A percentile compares a stretch with the other conserved stretches of the same genome.
phyloP scores from a whole-genome alignment of 345 rosid genomes.

The Corchorus capsularis region DNA sequence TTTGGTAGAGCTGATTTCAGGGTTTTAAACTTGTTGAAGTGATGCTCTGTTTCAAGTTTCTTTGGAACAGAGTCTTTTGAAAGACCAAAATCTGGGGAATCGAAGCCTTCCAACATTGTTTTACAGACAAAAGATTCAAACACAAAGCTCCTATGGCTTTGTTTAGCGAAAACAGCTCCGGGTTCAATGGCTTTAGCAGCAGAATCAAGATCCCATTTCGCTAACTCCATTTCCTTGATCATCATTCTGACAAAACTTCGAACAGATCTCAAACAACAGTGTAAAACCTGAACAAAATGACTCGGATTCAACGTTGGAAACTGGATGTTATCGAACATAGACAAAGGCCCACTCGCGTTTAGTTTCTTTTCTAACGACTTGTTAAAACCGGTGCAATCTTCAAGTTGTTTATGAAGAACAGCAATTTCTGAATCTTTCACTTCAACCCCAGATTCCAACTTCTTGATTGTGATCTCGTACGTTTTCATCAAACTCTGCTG shows the following conservation, averaged over 20 bases:
- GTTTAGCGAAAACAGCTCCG: conserved; percentile 38
- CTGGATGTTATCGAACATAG: conserved; percentile 52
- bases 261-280: conserved; percentile 57
- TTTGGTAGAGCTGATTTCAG: conserved; percentile 49
- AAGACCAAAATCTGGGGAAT: conserved; percentile 40
- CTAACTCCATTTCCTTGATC: conserved; percentile 78
- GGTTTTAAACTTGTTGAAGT: conserved; percentile 50
- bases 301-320: conserved; percentile 41
- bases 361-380: conserved; percentile 63
- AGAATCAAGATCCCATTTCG: conserved; percentile 78
- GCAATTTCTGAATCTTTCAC: conserved; percentile 44
- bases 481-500: conserved; percentile 93
- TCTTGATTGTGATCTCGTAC: conserved; percentile 76
- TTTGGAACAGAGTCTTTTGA: conserved; percentile 20
- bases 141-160: conserved; percentile 56
- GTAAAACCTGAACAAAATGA: conserved; percentile 59
- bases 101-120: conserved; percentile 71
- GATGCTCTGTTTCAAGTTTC: conserved; percentile 26
- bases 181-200: conserved; percentile 68
- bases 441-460: conserved; percentile 54
- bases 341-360: conserved; percentile 60
- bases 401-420: conserved; percentile 40
- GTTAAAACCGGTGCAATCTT: conserved; percentile 40
- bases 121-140: conserved; percentile 77
- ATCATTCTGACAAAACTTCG: conserved; percentile 64